Conservation (phyloP, 257 asterid genomes). For the Linderniella brevidens region DNA sequence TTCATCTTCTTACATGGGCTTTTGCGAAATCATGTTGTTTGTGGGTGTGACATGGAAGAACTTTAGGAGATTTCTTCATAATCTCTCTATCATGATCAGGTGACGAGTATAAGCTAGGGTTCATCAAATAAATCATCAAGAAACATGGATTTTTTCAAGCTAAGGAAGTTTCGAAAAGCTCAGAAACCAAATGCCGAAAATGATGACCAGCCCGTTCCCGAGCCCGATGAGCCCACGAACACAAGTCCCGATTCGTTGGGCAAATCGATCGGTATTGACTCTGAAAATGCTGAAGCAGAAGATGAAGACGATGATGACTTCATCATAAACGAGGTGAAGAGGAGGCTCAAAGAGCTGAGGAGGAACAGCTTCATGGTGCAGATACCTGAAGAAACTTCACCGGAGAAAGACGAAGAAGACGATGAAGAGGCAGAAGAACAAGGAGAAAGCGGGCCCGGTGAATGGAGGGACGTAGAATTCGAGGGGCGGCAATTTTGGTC, state of each 20-base stretch:
- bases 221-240: constrained; percentile 35
- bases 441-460: constrained; percentile 55
- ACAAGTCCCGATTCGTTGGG: constrained; percentile 21
- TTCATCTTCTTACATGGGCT: no score
- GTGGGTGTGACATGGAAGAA: no score
- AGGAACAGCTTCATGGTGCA: constrained; percentile 86
- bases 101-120: constrained; percentile 4
- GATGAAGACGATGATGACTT: constrained; percentile 93
- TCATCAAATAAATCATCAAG: background rate
- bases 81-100: constrained; percentile 6
- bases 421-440: constrained; percentile 37
- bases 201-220: constrained; percentile 33
- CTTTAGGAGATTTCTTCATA: background rate
- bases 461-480: constrained; percentile 87
- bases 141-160: constrained; percentile 65
- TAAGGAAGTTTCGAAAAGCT: constrained; percentile 47
- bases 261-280: constrained; percentile 33
- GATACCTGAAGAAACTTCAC: constrained; percentile 78
- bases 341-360: constrained; percentile 83
- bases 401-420: constrained; percentile 42
- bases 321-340: constrained; percentile 80
- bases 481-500: constrained; percentile 83
- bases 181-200: constrained; percentile 30
- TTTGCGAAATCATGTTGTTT: no score
- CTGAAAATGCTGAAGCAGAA: constrained; percentile 40